Conservation (phyloP, 2,329 filamentous ascomycete genomes). For the Microdochium paspali region DNA sequence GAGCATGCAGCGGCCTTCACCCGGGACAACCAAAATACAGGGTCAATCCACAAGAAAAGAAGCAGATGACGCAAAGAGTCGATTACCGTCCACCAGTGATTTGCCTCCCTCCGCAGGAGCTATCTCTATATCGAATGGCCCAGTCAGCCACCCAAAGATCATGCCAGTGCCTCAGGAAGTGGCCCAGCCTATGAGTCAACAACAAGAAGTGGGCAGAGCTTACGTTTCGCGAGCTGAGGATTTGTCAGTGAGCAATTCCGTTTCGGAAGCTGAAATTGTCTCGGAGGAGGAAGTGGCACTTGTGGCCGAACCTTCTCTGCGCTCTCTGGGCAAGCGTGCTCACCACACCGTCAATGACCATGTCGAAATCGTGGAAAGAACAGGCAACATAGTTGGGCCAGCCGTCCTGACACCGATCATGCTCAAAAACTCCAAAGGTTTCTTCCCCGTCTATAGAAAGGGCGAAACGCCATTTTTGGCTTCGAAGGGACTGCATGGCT, state of each 20-base stretch:
- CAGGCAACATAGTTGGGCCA: neutral
- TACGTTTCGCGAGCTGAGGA: neutral
- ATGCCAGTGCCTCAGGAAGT: too few species aligned
- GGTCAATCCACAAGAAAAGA: too few species aligned
- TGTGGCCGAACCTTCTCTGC: neutral
- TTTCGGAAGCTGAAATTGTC: neutral
- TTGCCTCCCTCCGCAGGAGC: too few species aligned
- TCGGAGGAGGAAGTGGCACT: neutral
- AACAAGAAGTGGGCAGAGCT: too few species aligned
- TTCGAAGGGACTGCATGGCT: neutral
- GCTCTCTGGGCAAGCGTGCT: conserved; percentile 4
- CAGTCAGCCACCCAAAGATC: too few species aligned
- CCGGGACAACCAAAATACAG: neutral
- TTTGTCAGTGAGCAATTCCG: neutral
- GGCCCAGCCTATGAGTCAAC: too few species aligned
- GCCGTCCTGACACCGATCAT: neutral
- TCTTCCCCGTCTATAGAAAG: conserved; percentile 1
- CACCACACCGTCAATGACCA: conserved; percentile 4
- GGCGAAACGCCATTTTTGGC: neutral
- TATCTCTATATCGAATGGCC: too few species aligned
- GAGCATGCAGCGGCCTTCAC: too few species aligned
- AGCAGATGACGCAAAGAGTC: too few species aligned
- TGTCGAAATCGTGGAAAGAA: conserved; percentile 3
- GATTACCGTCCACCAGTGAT: too few species aligned
- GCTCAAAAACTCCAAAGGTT: conserved; percentile 1